Percentiles rank a stretch among this genome's conserved stretches.
These are phyloP conservation scores for Capronia coronata DNA, from an alignment of 2,329 filamentous ascomycete genomes.

Conservation along the genomic window DNA sequence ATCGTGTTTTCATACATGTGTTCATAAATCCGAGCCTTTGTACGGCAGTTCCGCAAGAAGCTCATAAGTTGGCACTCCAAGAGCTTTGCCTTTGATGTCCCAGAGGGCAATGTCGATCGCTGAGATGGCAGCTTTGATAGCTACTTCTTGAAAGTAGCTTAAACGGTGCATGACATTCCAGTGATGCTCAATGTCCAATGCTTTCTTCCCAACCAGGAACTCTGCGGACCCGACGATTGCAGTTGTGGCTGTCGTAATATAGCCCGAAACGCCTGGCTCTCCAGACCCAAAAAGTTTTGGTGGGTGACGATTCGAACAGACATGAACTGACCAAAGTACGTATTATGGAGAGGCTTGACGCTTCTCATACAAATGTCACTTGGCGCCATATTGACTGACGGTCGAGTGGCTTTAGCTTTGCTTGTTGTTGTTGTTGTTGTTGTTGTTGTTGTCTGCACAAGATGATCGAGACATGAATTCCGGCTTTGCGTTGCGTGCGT, in stretches of 20 bases:
- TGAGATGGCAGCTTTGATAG: constrained; percentile 70
- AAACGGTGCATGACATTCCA: constrained; percentile 65
- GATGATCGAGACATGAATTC: no score
- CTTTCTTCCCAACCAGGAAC: constrained; percentile 12
- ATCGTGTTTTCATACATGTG: constrained; percentile 75
- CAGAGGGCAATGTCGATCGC: constrained; percentile 73
- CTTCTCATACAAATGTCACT: no score
- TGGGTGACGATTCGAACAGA: constrained; percentile 14
- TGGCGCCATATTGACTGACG: no score
- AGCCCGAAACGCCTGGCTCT: constrained; percentile 10
- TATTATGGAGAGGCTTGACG: no score
- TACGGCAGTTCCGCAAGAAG: constrained; percentile 64
- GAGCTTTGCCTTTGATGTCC: constrained; percentile 61
- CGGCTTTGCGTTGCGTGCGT: no score
- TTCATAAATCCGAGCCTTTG: constrained; percentile 61
- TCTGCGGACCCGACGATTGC: constrained; percentile 10
- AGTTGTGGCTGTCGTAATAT: constrained; percentile 12
- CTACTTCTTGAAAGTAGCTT: constrained; percentile 66
- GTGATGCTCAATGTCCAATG: constrained; percentile 63
- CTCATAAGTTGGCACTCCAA: constrained; percentile 63
- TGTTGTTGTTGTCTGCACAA: no score
- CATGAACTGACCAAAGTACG: constrained; percentile 21
- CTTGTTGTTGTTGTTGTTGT: no score
- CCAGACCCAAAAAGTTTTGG: constrained; percentile 8
- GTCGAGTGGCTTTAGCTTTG: no score